Percentiles rank a stretch among this genome's conserved stretches.
Evolutionary conservation across 164 flowering plant genomes (phyloP).

Genomic region (Vitis riparia): DNA sequence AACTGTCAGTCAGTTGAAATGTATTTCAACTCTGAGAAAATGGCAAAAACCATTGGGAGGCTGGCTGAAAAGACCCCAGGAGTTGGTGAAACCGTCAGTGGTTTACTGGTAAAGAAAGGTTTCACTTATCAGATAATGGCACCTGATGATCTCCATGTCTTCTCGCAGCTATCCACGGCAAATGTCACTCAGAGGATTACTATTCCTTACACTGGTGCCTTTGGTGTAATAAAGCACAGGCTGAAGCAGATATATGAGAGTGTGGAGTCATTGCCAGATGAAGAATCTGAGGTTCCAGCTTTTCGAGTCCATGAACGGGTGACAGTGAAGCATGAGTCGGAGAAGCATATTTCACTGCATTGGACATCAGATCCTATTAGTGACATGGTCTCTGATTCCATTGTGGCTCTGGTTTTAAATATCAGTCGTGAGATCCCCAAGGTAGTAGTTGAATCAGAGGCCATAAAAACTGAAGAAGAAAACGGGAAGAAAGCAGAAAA

Average conservation of each 20-base stretch:
- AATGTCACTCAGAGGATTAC: conserved; percentile 79
- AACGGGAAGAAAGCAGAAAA: conserved; percentile 69
- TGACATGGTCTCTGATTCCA: conserved; percentile 94
- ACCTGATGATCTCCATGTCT: conserved; percentile 88
- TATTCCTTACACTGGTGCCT: conserved; percentile 80
- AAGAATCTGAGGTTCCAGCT: conserved; percentile 61
- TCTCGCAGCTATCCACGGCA: conserved; percentile 85
- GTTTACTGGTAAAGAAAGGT: conserved; percentile 88
- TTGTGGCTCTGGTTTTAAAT: conserved; percentile 78
- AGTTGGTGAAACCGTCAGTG: conserved; percentile 80
- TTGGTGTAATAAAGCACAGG: conserved; percentile 73
- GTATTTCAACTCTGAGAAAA: conserved; percentile 90
- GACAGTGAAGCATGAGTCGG: conserved; percentile 85
- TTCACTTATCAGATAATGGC: conserved; percentile 97
- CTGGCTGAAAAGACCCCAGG: conserved; percentile 86
- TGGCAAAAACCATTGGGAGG: conserved; percentile 90
- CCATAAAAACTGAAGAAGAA: conserved; percentile 60
- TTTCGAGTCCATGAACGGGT: conserved; percentile 77
- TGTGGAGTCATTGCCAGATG: conserved; percentile 60
- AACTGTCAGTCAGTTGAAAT: conserved; percentile 96
- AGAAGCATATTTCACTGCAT: conserved; percentile 72
- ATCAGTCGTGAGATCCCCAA: conserved; percentile 75
- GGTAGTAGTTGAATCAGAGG: conserved; percentile 57
- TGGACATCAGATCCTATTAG: conserved; percentile 94
- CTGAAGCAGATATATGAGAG: conserved; percentile 86